Percentiles rank a stretch among this genome's conserved stretches.
Evolutionary conservation across 1,139 yeast species (phyloP).

Genomic region (Yamadazyma membranifaciens): DNA sequence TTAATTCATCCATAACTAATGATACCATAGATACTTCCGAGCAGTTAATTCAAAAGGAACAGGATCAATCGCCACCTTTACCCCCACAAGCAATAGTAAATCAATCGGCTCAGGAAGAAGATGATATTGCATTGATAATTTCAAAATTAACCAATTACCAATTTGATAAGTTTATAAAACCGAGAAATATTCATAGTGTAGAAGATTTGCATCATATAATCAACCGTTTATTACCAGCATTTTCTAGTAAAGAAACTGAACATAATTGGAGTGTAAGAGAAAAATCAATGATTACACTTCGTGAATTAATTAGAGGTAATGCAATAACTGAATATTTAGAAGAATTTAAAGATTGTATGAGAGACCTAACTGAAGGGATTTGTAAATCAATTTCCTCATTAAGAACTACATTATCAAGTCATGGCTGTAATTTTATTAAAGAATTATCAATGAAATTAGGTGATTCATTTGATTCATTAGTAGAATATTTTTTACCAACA

Average conservation of each 20-base stretch:
- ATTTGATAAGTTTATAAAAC: slow-evolving; percentile 24
- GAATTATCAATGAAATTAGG: slow-evolving; percentile 60
- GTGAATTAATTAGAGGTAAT: slow-evolving; percentile 65
- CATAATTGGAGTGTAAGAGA: slow-evolving; percentile 83
- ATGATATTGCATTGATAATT: slow-evolving; percentile 11
- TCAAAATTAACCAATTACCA: slow-evolving; percentile 21
- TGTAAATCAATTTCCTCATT: slow-evolving; percentile 69
- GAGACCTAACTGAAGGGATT: slow-evolving; percentile 55
- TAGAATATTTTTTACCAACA: slow-evolving; percentile 59
- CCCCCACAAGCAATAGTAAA: not conserved
- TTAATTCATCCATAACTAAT: not conserved
- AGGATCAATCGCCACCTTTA: slow-evolving; percentile 1
- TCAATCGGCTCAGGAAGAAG: not conserved
- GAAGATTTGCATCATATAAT: slow-evolving; percentile 19
- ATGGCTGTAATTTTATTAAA: slow-evolving; percentile 77
- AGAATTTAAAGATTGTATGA: slow-evolving; percentile 44
- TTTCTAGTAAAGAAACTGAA: slow-evolving; percentile 85
- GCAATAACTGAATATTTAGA: slow-evolving; percentile 33
- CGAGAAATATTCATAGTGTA: slow-evolving; percentile 17
- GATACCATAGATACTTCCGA: not conserved
- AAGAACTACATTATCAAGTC: slow-evolving; percentile 77
- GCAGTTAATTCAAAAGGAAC: not conserved
- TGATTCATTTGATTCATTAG: slow-evolving; percentile 53
- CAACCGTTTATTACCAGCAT: slow-evolving; percentile 29
- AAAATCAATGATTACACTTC: slow-evolving; percentile 50